Conservation (phyloP, 352 stramenopile species). For the Pythium phragmitis region DNA sequence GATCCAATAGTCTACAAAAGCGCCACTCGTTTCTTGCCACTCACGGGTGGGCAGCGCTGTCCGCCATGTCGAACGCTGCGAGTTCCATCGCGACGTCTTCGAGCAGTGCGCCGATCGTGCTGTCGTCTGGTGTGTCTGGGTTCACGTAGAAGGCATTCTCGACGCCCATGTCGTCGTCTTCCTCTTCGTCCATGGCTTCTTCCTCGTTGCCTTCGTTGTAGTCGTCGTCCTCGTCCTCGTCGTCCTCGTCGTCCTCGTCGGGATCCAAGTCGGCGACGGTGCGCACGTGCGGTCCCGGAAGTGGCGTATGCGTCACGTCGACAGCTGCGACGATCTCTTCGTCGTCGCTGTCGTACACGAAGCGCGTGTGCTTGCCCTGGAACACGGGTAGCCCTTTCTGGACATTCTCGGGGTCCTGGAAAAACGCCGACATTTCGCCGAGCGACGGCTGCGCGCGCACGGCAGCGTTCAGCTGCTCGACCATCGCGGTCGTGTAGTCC, state of each 20-base stretch:
- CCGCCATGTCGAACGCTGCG: slow-evolving; percentile 42
- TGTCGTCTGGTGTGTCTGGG: slow-evolving; percentile 31
- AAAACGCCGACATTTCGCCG: slow-evolving; percentile 57
- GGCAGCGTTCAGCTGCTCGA: slow-evolving; percentile 60
- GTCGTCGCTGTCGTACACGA: slow-evolving; percentile 76
- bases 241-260: slow-evolving; percentile 39
- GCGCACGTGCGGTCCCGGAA: slow-evolving; percentile 52
- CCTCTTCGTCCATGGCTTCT: slow-evolving; percentile 22
- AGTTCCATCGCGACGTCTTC: slow-evolving; percentile 77
- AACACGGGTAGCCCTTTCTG: slow-evolving; percentile 62
- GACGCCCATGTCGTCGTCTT: slow-evolving; percentile 25
- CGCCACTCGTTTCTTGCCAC: too few species aligned
- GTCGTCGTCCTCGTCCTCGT: slow-evolving; percentile 34
- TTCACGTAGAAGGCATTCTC: slow-evolving; percentile 39
- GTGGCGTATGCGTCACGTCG: slow-evolving; percentile 59
- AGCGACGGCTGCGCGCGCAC: slow-evolving; percentile 53
- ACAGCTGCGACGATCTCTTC: slow-evolving; percentile 63
- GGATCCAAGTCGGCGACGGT: slow-evolving; percentile 60
- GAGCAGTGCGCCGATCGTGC: slow-evolving; percentile 42
- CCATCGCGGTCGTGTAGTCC: slow-evolving; percentile 64
- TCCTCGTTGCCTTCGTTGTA: slow-evolving; percentile 27
- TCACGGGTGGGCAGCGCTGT: neutral
- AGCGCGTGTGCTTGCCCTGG: slow-evolving; percentile 77
- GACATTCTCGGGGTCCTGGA: slow-evolving; percentile 62
- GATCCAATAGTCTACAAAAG: too few species aligned